Base-by-base conservation (phyloP, 306 rosid genomes). In the Cucumis cinereus region DNA sequence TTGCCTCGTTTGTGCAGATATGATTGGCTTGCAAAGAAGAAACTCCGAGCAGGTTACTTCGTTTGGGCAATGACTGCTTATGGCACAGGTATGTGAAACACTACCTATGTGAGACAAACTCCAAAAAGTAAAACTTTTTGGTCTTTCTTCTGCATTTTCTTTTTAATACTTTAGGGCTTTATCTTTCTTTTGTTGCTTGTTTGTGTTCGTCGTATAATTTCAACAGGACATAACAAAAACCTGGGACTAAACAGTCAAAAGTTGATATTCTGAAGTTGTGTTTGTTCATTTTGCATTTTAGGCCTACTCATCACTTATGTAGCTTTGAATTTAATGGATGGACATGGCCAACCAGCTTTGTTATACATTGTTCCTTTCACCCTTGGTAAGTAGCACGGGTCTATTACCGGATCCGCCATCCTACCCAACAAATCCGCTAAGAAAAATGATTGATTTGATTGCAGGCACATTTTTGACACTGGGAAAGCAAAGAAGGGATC, bases 251-350 rank as follows among this genome's bases (percentile, higher is more conserved):
- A 45, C 57, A 49, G 16, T 71, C 59, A 26, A 26, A 47, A 23
- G 15, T 47, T 9, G 75, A 41, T 69, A 14, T 26, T 24, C 20
- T 20, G 41, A 20, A 8, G 5, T 16, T 26, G 69, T 23, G 22
- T 71, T 26, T 43, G 77, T 72, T 77, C 61, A 59, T 45, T 72
- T 77, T 74, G 30, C 63, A 58, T 4, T 76, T 73, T 81, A 95
- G 99, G 99, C 80, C 96, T 95, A 30, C 93, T 95, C 24, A 50
- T 95, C 86, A 95, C 99, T 24, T 95, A 95, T 26, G 87, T 95
- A 74, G 99, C 99, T 79, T 84, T 95, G 88, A 95, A 95, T 90
- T 80, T 95, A 83, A 95, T 95, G 99, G 99, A 95, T 64, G 99
- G 98, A 62, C 99, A 92, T 78, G 99, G 98, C 75, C 99, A 95